Evolutionary conservation across 495 filamentous ascomycete species (phyloP).

Genomic region (Neurospora cerealis): DNA sequence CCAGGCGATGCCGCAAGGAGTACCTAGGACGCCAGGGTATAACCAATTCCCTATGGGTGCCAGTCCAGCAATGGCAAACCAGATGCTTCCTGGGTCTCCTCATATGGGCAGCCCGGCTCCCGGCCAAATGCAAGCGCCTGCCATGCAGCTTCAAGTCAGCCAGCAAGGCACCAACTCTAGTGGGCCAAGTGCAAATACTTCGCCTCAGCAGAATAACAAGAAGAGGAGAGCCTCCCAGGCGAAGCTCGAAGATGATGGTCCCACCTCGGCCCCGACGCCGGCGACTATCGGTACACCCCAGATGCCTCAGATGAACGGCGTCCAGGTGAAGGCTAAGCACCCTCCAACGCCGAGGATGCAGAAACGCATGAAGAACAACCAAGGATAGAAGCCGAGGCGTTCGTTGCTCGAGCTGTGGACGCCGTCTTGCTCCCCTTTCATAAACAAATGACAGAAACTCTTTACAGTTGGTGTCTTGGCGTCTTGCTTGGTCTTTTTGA

Average conservation of each 20-base stretch:
- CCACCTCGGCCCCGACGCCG: slow-evolving; percentile 36
- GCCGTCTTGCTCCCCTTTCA: neutral
- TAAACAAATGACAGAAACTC: neutral
- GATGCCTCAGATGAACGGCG: slow-evolving; percentile 39
- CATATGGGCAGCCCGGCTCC: slow-evolving; percentile 48
- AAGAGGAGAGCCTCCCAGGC: slow-evolving; percentile 66
- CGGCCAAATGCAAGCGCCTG: slow-evolving; percentile 50
- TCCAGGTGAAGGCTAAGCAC: slow-evolving; percentile 29
- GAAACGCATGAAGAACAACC: slow-evolving; percentile 35
- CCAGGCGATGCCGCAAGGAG: slow-evolving; percentile 28
- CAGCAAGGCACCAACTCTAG: slow-evolving; percentile 63
- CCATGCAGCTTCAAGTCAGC: slow-evolving; percentile 64
- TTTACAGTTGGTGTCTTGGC: neutral
- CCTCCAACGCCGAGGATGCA: slow-evolving; percentile 36
- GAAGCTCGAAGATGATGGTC: slow-evolving; percentile 59
- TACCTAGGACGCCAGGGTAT: slow-evolving; percentile 37
- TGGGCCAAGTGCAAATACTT: slow-evolving; percentile 72
- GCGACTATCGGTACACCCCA: slow-evolving; percentile 29
- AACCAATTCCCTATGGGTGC: slow-evolving; percentile 42
- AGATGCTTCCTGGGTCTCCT: slow-evolving; percentile 50
- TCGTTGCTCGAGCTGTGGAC: neutral
- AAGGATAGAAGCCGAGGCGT: slow-evolving; percentile 8
- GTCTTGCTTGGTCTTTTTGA: slow-evolving; percentile 2
- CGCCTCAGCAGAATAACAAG: slow-evolving; percentile 70
- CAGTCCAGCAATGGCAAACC: slow-evolving; percentile 45